Conservation (phyloP, 805 yeast species). For the Wickerhamiella dianesei region DNA sequence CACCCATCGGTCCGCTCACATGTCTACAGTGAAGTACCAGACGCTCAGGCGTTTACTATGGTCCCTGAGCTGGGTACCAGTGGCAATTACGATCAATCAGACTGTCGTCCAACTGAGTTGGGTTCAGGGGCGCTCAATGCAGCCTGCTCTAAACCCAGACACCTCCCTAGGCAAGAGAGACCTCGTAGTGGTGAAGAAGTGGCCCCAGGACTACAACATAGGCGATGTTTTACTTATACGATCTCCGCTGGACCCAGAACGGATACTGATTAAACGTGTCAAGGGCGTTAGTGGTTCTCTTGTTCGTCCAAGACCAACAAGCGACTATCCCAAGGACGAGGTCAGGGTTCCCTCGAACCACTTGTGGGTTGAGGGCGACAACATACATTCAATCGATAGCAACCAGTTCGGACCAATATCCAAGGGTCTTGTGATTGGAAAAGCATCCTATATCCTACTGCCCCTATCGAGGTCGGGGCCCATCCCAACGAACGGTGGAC, state of each 20-base stretch:
- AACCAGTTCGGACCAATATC: slow-evolving; percentile 83
- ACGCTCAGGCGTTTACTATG: slow-evolving; percentile 19
- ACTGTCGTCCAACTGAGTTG: slow-evolving; percentile 61
- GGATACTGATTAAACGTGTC: slow-evolving; percentile 65
- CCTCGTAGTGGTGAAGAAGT: slow-evolving; percentile 54
- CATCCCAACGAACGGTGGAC: not conserved
- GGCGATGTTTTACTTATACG: slow-evolving; percentile 68
- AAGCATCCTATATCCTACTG: slow-evolving; percentile 54
- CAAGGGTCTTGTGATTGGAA: slow-evolving; percentile 66
- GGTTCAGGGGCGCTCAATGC: slow-evolving; percentile 74
- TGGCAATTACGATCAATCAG: slow-evolving; percentile 50
- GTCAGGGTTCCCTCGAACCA: slow-evolving; percentile 65
- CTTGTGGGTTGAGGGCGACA: slow-evolving; percentile 93
- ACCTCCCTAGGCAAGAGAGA: slow-evolving; percentile 27
- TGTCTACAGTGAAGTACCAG: not conserved
- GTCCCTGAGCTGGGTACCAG: slow-evolving; percentile 67
- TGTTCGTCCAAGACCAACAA: slow-evolving; percentile 36
- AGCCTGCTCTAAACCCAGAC: slow-evolving; percentile 74
- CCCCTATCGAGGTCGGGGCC: slow-evolving; percentile 47
- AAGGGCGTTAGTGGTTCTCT: slow-evolving; percentile 63
- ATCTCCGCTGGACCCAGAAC: slow-evolving; percentile 70
- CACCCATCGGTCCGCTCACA: no score
- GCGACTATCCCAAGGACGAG: slow-evolving; percentile 43
- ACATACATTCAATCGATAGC: slow-evolving; percentile 62
- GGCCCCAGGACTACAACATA: slow-evolving; percentile 34